phyloP scores from a whole-genome alignment of 805 yeast genomes.

The Candida koratica region DNA sequence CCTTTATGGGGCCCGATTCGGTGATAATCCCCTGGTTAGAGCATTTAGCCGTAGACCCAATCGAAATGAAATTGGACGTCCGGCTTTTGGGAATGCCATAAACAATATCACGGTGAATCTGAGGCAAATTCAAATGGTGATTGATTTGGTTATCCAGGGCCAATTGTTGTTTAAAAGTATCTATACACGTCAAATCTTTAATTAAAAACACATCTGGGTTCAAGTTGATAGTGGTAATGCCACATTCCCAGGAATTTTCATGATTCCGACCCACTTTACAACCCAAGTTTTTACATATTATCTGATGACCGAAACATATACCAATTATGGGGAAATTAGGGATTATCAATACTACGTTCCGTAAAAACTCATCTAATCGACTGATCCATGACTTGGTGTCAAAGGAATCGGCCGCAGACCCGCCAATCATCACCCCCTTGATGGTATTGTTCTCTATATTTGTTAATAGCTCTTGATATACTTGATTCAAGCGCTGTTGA shows the following conservation, averaged over 20 bases:
- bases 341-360: slow-evolving; percentile 14
- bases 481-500: slow-evolving; percentile 10
- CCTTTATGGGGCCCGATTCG: slow-evolving; percentile 37
- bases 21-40: slow-evolving; percentile 61
- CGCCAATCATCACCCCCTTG: slow-evolving; percentile 48
- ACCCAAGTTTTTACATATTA: slow-evolving; percentile 64
- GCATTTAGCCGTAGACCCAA: slow-evolving; percentile 57
- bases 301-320: slow-evolving; percentile 86
- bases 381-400: slow-evolving; percentile 40
- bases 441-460: slow-evolving; percentile 25
- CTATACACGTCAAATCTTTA: slow-evolving; percentile 10
- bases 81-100: slow-evolving; percentile 35
- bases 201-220: slow-evolving; percentile 37
- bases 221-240: slow-evolving; percentile 48
- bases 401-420: slow-evolving; percentile 49
- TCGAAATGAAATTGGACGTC: slow-evolving; percentile 27
- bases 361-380: slow-evolving; percentile 33
- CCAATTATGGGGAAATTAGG: slow-evolving; percentile 50
- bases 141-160: slow-evolving; percentile 6
- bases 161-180: slow-evolving; percentile 34
- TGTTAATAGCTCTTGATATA: slow-evolving; percentile 18
- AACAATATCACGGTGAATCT: slow-evolving; percentile 39
- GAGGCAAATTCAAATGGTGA: slow-evolving; percentile 33
- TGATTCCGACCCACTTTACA: slow-evolving; percentile 51
- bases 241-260: slow-evolving; percentile 69